Conservation (phyloP, 371 early-diverging fungal species). For the Rhizopus delemar region DNA sequence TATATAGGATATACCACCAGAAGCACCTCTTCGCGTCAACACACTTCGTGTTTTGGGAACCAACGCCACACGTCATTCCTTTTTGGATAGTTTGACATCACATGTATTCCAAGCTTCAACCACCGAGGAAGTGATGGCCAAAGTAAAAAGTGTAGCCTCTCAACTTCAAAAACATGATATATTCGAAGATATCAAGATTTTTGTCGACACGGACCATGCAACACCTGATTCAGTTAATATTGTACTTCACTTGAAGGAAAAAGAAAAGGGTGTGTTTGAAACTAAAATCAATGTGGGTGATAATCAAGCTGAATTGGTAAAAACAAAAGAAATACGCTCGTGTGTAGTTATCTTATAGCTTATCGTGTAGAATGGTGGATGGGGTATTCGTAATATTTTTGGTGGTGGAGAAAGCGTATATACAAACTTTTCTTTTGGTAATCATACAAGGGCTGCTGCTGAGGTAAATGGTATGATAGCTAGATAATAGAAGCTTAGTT, state of each 20-base stretch:
- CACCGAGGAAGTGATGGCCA: conserved; percentile 59
- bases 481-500: not conserved
- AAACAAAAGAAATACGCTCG: not conserved
- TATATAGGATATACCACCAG: conserved; percentile 21
- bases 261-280: conserved; percentile 30
- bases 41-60: conserved; percentile 43
- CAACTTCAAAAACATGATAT: conserved; percentile 74
- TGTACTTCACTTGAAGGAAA: conserved; percentile 54
- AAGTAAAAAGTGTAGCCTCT: conserved; percentile 60
- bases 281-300: conserved; percentile 39
- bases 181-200: conserved; percentile 71
- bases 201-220: conserved; percentile 59
- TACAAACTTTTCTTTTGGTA: conserved; percentile 68
- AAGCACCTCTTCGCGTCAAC: conserved; percentile 49
- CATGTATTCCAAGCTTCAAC: conserved; percentile 55
- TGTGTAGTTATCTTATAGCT: no score
- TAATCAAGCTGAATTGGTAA: conserved; percentile 50
- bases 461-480: conserved; percentile 44
- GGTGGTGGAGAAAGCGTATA: conserved; percentile 81
- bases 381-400: conserved; percentile 71
- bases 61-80: conserved; percentile 40
- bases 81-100: conserved; percentile 38
- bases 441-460: conserved; percentile 67
- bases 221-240: conserved; percentile 63
- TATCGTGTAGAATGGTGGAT: conserved; percentile 51